phyloP scores from a whole-genome alignment of 2,329 filamentous ascomycete species.

The Cryphonectria parasitica region DNA sequence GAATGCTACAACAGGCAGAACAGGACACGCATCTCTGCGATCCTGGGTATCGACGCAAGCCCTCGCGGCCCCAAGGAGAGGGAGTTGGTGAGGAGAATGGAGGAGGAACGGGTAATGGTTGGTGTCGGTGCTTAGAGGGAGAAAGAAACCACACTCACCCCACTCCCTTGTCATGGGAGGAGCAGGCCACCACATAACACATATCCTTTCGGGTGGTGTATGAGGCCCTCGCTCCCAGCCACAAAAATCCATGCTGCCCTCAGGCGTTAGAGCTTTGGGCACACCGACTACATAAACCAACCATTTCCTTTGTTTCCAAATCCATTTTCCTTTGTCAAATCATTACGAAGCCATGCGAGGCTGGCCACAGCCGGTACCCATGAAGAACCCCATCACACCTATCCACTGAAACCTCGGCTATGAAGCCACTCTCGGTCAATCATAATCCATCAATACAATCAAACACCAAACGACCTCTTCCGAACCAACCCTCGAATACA shows the following conservation, averaged over 20 bases:
- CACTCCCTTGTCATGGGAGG: background rate
- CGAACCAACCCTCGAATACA: background rate
- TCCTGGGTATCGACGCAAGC: constrained; percentile 63
- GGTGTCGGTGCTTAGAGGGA: constrained; percentile 38
- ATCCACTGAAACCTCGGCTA: background rate
- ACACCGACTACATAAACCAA: constrained; percentile 8
- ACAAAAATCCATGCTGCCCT: constrained; percentile 10
- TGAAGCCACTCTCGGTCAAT: background rate
- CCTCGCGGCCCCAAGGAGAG: constrained; percentile 61
- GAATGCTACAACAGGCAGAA: constrained; percentile 49
- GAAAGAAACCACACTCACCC: background rate
- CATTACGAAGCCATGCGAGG: background rate
- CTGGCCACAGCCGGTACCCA: background rate
- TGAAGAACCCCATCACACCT: background rate
- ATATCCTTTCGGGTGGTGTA: background rate
- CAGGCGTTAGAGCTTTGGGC: constrained; percentile 22
- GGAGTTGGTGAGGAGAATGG: constrained; percentile 60
- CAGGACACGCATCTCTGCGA: constrained; percentile 65
- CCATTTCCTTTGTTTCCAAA: constrained; percentile 20
- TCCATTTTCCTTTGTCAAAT: constrained; percentile 7
- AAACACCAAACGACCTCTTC: background rate
- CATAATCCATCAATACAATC: constrained; percentile 1
- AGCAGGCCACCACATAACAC: background rate
- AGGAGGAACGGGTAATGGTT: constrained; percentile 50
- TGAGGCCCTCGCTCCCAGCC: background rate